These are phyloP conservation scores for Citrus glauca DNA, from an alignment of 345 rosid species.

Conservation along the genomic window DNA sequence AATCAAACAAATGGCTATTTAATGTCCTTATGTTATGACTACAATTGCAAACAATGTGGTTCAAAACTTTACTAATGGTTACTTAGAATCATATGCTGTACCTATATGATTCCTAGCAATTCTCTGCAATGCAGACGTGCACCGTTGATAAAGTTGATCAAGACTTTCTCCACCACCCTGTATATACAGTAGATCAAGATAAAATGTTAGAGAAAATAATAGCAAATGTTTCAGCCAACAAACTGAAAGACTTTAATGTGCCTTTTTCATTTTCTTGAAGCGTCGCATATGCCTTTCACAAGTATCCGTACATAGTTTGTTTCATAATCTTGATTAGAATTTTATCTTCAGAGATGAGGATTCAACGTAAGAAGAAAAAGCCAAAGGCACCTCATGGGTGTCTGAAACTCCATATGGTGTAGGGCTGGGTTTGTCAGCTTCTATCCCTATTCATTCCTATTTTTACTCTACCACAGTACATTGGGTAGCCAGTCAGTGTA, in stretches of 20 bases:
- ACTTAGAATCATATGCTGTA: constrained; percentile 1
- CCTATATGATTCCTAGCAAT: constrained; percentile 72
- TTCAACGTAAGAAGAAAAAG: background rate
- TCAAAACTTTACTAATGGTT: background rate
- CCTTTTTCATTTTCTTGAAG: background rate
- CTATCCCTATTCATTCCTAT: background rate
- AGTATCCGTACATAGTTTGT: background rate
- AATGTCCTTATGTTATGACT: background rate
- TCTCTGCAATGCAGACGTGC: constrained; percentile 59
- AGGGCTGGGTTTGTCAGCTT: background rate
- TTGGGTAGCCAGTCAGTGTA: background rate
- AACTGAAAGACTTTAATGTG: background rate
- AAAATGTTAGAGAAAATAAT: background rate
- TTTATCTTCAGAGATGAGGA: background rate
- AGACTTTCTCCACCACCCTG: constrained; percentile 93
- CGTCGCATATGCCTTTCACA: background rate
- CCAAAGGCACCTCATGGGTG: background rate
- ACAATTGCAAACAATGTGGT: background rate
- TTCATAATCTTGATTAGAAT: background rate
- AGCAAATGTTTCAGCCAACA: background rate
- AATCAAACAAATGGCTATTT: background rate
- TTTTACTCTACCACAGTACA: background rate
- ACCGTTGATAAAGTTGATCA: constrained; percentile 61
- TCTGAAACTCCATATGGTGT: background rate
- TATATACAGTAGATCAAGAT: background rate